Base-by-base conservation (phyloP, 768 basidiomycete species). In the Sutorius australiensis region DNA sequence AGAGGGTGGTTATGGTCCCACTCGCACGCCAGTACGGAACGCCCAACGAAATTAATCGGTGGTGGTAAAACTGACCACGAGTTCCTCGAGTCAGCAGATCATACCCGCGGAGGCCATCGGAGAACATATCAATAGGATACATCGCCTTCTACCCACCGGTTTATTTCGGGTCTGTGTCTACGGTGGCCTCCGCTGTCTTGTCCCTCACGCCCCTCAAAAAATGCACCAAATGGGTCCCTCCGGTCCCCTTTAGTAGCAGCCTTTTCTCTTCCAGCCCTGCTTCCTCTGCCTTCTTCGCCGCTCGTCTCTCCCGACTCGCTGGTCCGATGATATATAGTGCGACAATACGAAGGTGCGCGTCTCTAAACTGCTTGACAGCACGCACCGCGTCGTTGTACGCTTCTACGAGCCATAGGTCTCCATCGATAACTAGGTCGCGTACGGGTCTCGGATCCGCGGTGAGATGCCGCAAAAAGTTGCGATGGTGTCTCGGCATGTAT, bases 401-500 rank as follows among this genome's bases (percentile, higher is more conserved):
- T 28, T 73, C 72, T 11, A 72, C 64, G 31, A 83, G 66, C 43
- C 66, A 53, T 0, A 59, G 54, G 38, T 77, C 52, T 2, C 57
- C 61, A 6, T 28, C 38, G 0, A 44, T 24, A 6, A 88, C 83
- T 32, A 90, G 70, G 16, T 68, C 65, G 31, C 89, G 80, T 12
- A 91, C 71, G 0, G 84, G 80, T 2, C 84, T 78, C 3, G 83
- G 83, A 51, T 78, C 81, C 11, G 72, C 66, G 10, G 76, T 66
- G 27, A 93, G 79, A 64, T 91, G 87, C 47, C 73, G 74, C 27
- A 93, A 72, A 72, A 92, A 92, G n/a, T 79, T 72, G 27, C 89
- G 84, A 64, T 92, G 90, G 57, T 84, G 81, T 11, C 81, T 77
- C 6, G 91, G 89, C 91, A 93, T 93, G 69, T 93, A 92, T 7